Conservation (phyloP, 176 grass and related monocot species). For the Dactylis glomerata region DNA sequence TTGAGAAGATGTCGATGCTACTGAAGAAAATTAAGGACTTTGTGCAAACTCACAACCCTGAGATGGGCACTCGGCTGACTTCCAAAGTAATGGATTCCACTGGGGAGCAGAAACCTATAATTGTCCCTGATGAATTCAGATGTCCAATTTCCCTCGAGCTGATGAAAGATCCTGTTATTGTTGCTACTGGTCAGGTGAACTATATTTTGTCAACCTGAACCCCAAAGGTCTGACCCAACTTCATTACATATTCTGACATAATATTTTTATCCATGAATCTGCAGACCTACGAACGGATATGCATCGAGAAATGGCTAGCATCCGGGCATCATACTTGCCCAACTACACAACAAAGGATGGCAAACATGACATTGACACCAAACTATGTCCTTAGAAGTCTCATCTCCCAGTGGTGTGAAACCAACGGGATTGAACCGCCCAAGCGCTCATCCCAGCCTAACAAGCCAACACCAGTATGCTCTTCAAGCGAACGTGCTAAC, state of each 20-base stretch:
- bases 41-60: conserved; percentile 81
- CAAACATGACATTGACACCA: conserved; percentile 57
- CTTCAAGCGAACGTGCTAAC: conserved; percentile 56
- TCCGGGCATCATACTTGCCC: conserved; percentile 75
- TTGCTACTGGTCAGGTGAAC: conserved; percentile 58
- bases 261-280: conserved; percentile 17
- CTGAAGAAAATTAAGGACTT: conserved; percentile 98
- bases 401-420: conserved; percentile 79
- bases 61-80: conserved; percentile 58
- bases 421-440: conserved; percentile 68
- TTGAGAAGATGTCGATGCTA: conserved; percentile 94
- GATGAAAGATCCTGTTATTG: conserved; percentile 96
- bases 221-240: not conserved
- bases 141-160: conserved; percentile 95
- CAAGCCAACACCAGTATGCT: conserved; percentile 33
- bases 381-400: conserved; percentile 89
- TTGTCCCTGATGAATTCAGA: conserved; percentile 78
- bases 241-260: conserved; percentile 12
- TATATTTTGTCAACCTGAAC: not conserved
- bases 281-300: conserved; percentile 80
- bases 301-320: conserved; percentile 77
- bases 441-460: conserved; percentile 44
- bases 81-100: conserved; percentile 30
- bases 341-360: conserved; percentile 80
- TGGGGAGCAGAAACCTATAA: conserved; percentile 27